These are phyloP conservation scores for Adansonia digitata DNA, from an alignment of 345 rosid genomes.

Conservation along the genomic window DNA sequence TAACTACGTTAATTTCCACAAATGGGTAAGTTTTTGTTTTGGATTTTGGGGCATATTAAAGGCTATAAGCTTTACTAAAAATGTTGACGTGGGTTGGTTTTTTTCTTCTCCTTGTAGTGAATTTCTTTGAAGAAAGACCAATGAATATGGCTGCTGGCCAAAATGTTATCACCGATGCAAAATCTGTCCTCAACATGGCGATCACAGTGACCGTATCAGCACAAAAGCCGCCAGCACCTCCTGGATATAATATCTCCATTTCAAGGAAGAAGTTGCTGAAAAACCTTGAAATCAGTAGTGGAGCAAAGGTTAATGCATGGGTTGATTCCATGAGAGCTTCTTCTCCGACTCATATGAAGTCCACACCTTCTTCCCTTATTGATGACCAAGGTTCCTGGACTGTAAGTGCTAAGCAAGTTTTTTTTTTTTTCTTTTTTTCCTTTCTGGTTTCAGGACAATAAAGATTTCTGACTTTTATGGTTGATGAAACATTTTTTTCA, in stretches of 20 bases:
- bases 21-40: constrained; percentile 26
- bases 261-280: constrained; percentile 40
- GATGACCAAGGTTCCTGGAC: constrained; percentile 53
- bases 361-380: constrained; percentile 38
- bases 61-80: background rate
- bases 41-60: background rate
- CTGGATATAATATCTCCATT: constrained; percentile 39
- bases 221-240: constrained; percentile 56
- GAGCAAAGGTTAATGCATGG: constrained; percentile 62
- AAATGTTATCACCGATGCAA: constrained; percentile 52
- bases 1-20: background rate
- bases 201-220: constrained; percentile 26
- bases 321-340: constrained; percentile 87
- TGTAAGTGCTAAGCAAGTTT: constrained; percentile 43
- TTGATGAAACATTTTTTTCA: constrained; percentile 23
- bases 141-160: constrained; percentile 39
- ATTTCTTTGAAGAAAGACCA: constrained; percentile 24
- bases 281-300: constrained; percentile 58
- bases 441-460: background rate
- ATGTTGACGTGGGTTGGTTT: background rate
- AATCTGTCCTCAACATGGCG: constrained; percentile 33
- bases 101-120: constrained; percentile 22
- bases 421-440: too few relatives aligned
- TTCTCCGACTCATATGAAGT: constrained; percentile 73
- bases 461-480: background rate